A percentile compares a stretch with the other conserved stretches of the same genome.
Conservation (phyloP, 805 yeast genomes). For the Saturnispora ahearnii region DNA sequence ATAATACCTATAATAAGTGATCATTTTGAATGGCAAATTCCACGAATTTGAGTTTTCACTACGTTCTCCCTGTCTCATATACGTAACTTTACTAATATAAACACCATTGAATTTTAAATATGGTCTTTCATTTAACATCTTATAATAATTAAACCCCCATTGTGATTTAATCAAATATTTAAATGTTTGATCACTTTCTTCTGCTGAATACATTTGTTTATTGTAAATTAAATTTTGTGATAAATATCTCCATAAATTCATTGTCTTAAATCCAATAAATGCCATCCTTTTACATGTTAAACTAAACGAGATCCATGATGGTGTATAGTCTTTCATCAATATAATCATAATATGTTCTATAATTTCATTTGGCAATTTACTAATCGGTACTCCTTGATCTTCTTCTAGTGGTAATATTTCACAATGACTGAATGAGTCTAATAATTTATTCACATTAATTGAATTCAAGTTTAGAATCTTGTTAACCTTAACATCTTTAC, state of each 20-base stretch:
- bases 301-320: constrained; percentile 56
- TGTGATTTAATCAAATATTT: constrained; percentile 26
- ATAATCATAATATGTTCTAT: constrained; percentile 41
- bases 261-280: constrained; percentile 44
- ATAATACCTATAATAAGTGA: constrained; percentile 80
- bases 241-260: constrained; percentile 41
- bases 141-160: constrained; percentile 39
- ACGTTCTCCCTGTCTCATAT: constrained; percentile 74
- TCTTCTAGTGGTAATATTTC: constrained; percentile 22
- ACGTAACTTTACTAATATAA: constrained; percentile 77
- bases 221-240: constrained; percentile 42
- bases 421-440: constrained; percentile 30
- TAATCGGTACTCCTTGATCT: constrained; percentile 33
- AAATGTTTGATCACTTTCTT: constrained; percentile 28
- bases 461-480: constrained; percentile 23
- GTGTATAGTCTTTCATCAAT: constrained; percentile 41
- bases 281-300: constrained; percentile 51
- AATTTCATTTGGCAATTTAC: constrained; percentile 49
- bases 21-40: constrained; percentile 69
- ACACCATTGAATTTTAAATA: constrained; percentile 74
- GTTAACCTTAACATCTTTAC: constrained; percentile 14
- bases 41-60: constrained; percentile 57
- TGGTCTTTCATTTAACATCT: constrained; percentile 58
- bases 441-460: constrained; percentile 34
- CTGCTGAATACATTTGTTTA: constrained; percentile 42